Evolutionary conservation across 1,284 basidiomycete genomes (phyloP), one percentile per base, ranked within the genome.

Genomic region (Sanghuangporus weigelae): DNA sequence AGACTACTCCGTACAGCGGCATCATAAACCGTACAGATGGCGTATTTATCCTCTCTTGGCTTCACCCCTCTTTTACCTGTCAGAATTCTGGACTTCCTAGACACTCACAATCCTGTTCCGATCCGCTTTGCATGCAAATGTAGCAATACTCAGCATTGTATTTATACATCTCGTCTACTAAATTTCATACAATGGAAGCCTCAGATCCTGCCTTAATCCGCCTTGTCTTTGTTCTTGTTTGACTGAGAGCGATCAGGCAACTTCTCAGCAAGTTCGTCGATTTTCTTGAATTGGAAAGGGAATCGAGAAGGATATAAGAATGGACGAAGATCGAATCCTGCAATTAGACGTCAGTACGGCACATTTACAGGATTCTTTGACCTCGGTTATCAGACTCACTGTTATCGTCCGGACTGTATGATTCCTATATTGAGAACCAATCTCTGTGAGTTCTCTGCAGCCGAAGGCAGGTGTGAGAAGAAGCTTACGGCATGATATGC

Each of bases 371-470:
- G 26, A 39, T 39, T 40, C 50, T 26, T 55, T 61, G 16, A 10
- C 7, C 23, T 57, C 44, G 26, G n/a, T 51, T 23, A 44, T 11
- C 39, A 40, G 7, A 74, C 88, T 72, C 72, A 94, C 96, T 83
- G 73, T 99, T 98, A 75, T 98, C 96, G 73, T 98, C 96, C 3
- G 95, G 95, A 71, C 92, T 95, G 76, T 98, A 98, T 8, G 91
- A 92, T 75, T 97, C 94, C 92, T 95, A 68, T 58, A 62, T 57
- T 19, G 31, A 38, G 23, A 21, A 58, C 23, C 21, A 57, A 21
- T 53, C 42, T 55, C 48, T 57, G 38, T 62, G n/a, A 60, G 49
- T 60, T 51, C 23, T 50, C 19, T 51, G 46, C 39, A 44, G 51
- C 48, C 51, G 51, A 46, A n/a, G 54, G 40, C 62, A 51, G 42